Percentiles rank a stretch among this genome's conserved stretches.
Evolutionary conservation across 495 filamentous ascomycete genomes (phyloP).

Genomic region (Podospora tetraspora): DNA sequence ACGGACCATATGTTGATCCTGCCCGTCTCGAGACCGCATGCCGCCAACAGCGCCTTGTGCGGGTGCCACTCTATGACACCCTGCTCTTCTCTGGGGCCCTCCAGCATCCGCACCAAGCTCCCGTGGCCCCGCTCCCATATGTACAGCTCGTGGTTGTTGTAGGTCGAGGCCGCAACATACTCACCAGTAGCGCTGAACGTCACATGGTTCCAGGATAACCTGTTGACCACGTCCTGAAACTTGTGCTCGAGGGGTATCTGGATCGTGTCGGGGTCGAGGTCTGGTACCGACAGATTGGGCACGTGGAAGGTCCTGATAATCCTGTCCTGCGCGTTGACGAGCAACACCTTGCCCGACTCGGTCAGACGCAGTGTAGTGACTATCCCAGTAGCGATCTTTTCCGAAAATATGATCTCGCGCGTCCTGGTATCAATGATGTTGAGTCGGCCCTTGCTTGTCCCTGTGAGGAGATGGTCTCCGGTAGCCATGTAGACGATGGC

Average conservation of each 20-base stretch:
- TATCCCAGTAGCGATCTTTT: constrained; percentile 76
- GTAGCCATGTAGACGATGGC: constrained; percentile 79
- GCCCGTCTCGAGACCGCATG: constrained; percentile 83
- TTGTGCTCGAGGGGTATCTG: constrained; percentile 92
- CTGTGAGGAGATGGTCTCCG: constrained; percentile 82
- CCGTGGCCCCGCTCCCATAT: constrained; percentile 94
- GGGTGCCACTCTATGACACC: constrained; percentile 98
- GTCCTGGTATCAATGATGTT: constrained; percentile 85
- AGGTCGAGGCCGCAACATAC: constrained; percentile 87
- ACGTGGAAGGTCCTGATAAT: constrained; percentile 82
- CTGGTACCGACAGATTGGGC: constrained; percentile 46
- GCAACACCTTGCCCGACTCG: constrained; percentile 73
- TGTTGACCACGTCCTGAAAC: constrained; percentile 95
- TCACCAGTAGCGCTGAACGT: constrained; percentile 90
- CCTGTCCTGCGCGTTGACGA: constrained; percentile 86
- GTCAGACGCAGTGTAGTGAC: constrained; percentile 84
- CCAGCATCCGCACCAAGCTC: constrained; percentile 91
- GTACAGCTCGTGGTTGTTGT: constrained; percentile 96
- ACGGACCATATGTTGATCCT: constrained; percentile 92
- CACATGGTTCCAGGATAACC: constrained; percentile 91
- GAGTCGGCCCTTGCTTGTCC: constrained; percentile 89
- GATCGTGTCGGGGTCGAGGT: constrained; percentile 63
- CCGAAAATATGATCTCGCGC: constrained; percentile 75
- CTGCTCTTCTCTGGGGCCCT: constrained; percentile 91
- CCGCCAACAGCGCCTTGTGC: constrained; percentile 76